A percentile compares a stretch with the other conserved stretches of the same genome.
phyloP scores from a whole-genome alignment of 805 yeast species.

The Kregervanrija pseudodelftensis region DNA sequence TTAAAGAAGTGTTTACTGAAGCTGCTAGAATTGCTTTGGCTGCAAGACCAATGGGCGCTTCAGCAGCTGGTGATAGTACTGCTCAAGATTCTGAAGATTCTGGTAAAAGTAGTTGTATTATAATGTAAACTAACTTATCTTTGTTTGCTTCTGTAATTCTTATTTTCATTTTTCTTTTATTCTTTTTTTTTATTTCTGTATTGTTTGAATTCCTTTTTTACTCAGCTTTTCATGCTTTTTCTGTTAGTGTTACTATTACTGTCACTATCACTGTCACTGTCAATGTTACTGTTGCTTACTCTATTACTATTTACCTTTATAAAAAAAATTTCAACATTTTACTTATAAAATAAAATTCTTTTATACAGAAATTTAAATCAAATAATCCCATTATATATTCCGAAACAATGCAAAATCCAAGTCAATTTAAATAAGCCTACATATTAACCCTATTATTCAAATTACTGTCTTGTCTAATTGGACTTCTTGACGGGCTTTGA shows the following conservation, averaged over 20 bases:
- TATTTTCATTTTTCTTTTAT: not conserved
- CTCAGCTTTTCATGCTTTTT: not conserved
- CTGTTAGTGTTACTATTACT: not conserved
- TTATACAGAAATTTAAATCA: too few species aligned
- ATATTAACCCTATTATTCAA: too few species aligned
- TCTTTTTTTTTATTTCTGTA: not conserved
- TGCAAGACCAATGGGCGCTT: conserved; percentile 69
- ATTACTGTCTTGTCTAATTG: not conserved
- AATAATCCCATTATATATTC: too few species aligned
- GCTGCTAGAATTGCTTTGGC: conserved; percentile 95
- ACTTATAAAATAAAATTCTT: too few species aligned
- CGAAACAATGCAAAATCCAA: too few species aligned
- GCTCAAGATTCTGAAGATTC: conserved; percentile 31
- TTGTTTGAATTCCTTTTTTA: conserved; percentile 3
- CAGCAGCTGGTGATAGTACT: conserved; percentile 24
- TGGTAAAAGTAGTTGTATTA: conserved; percentile 16
- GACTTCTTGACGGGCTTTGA: conserved; percentile 5
- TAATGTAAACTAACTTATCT: conserved; percentile 14
- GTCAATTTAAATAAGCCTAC: too few species aligned
- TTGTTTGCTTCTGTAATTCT: not conserved
- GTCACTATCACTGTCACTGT: too few species aligned
- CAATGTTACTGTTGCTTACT: too few species aligned
- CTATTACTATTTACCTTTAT: too few species aligned
- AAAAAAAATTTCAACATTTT: too few species aligned
- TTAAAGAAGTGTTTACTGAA: conserved; percentile 98